A percentile compares a stretch with the other conserved stretches of the same genome.
Evolutionary conservation across 371 early-diverging fungal species (phyloP).

Genomic region (Mucor saturninus): DNA sequence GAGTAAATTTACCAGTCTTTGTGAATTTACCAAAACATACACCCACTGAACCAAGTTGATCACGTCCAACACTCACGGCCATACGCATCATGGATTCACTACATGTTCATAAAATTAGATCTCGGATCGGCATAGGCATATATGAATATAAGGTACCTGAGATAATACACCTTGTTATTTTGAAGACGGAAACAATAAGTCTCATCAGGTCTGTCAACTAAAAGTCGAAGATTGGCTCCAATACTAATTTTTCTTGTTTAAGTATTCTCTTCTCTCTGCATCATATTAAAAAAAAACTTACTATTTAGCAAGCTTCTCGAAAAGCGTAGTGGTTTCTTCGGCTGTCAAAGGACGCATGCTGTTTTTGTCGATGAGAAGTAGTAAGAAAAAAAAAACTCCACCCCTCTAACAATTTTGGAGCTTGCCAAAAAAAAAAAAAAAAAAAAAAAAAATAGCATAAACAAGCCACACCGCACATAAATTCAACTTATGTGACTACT

Average conservation of each 20-base stretch:
- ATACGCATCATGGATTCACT: slow-evolving; percentile 91
- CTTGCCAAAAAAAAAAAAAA: not conserved
- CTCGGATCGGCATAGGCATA: not conserved
- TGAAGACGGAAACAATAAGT: slow-evolving; percentile 95
- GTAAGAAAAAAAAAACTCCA: not conserved
- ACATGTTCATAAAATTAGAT: not conserved
- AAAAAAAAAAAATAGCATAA: slow-evolving; percentile 2
- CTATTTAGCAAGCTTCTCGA: slow-evolving; percentile 97
- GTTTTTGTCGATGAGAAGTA: not conserved
- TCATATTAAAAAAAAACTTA: slow-evolving; percentile 42
- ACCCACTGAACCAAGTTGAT: slow-evolving; percentile 91
- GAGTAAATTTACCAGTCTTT: slow-evolving; percentile 95
- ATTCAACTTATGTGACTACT: no score
- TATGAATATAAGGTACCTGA: slow-evolving; percentile 63
- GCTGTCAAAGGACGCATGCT: slow-evolving; percentile 94
- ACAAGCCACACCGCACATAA: no score
- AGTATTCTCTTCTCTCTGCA: not conserved
- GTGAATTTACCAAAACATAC: slow-evolving; percentile 99
- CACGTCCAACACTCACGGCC: slow-evolving; percentile 85
- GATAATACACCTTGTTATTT: slow-evolving; percentile 92
- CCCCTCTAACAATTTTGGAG: not conserved
- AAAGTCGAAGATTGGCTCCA: slow-evolving; percentile 92
- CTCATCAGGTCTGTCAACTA: slow-evolving; percentile 95
- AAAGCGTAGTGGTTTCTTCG: slow-evolving; percentile 94
- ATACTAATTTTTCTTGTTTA: slow-evolving; percentile 60